Evolutionary conservation across 768 basidiomycete genomes (phyloP).

Genomic region (Agrocybe chaxingu): DNA sequence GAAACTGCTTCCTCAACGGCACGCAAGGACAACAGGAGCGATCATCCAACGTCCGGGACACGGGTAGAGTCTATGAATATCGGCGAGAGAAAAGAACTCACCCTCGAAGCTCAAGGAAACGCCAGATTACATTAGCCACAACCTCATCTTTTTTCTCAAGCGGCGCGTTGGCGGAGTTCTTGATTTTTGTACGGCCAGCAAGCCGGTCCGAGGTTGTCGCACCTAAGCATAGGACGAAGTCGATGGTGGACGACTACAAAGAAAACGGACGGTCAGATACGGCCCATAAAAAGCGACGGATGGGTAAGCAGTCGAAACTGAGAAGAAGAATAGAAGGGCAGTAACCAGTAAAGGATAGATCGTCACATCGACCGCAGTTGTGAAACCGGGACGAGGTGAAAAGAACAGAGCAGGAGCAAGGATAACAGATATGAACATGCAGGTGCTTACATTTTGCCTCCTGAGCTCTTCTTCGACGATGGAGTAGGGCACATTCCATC

Average conservation of each 20-base stretch:
- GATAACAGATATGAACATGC: conserved; percentile 2
- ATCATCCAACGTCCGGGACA: not conserved
- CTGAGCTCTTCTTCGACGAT: conserved; percentile 93
- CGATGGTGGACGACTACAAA: conserved; percentile 90
- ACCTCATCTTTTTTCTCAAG: conserved; percentile 98
- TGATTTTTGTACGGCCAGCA: conserved; percentile 78
- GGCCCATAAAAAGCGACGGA: not conserved
- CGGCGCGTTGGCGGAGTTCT: conserved; percentile 41
- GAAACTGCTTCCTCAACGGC: not conserved
- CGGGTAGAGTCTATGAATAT: conserved; percentile 1
- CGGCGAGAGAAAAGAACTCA: conserved; percentile 37
- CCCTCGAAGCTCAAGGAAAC: conserved; percentile 96
- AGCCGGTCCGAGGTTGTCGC: conserved; percentile 81
- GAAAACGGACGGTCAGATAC: too few species aligned
- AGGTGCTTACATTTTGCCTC: conserved; percentile 84
- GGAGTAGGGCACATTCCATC: conserved; percentile 85
- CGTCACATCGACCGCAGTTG: conserved; percentile 15
- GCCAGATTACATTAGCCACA: conserved; percentile 97
- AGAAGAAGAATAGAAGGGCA: conserved; percentile 11
- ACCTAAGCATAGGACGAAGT: conserved; percentile 91
- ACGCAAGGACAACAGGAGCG: conserved; percentile 2
- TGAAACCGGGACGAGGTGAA: not conserved
- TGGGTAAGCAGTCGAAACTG: conserved; percentile 1
- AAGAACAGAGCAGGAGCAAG: conserved; percentile 2
- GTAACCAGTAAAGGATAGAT: conserved; percentile 22